Evolutionary conservation across 2,329 filamentous ascomycete genomes (phyloP), one percentile per base, ranked within the genome.

Genomic region (Sodiomyces alkalinus): DNA sequence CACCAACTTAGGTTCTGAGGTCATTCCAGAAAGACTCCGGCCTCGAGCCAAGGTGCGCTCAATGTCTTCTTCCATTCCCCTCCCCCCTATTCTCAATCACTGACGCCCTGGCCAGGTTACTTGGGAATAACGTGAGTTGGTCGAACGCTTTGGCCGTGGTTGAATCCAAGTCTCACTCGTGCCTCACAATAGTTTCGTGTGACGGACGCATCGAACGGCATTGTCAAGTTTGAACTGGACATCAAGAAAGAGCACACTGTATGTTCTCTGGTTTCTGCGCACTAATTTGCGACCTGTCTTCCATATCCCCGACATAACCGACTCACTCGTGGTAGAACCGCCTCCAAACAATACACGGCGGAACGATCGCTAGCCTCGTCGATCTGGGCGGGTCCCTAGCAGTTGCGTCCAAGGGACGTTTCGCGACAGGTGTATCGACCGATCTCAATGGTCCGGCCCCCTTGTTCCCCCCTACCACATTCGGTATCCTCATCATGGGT

Each of bases 21-120:
- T 86, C 81, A 2, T 94, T 94, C 52, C 72, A 80, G 58, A 68
- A 70, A 39, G 80, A 82, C 38, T 93, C 85, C 5, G 86, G 86
- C 6, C 58, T 96, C 13, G 87, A 94, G 52, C 83, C 83, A 49
- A 80, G 80, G 86, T 92, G 47, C 43, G 56, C 47, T 25, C 15
- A 4, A 14, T 21, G n/a, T 17, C 17, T 18, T 10, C 13, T 14
- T 21, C 15, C 14, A 23, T 4, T 18, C 18, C 9, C 5, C 13
- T 8, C 10, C 20, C 20, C 4, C 19, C 13, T 4, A 1, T 3
- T 4, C 9, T 7, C 1, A 7, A 10, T 17, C 3, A 14, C 26
- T 30, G 17, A 32, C 19, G n/a, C n/a, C n/a, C 3, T 18, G 7
- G 10, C 3, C 22, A 63, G 58, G 19, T 35, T 62, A 1, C 42